Evolutionary conservation across 768 basidiomycete genomes (phyloP), one percentile per base, ranked within the genome.

Genomic region (Agaricus subrufescens): DNA sequence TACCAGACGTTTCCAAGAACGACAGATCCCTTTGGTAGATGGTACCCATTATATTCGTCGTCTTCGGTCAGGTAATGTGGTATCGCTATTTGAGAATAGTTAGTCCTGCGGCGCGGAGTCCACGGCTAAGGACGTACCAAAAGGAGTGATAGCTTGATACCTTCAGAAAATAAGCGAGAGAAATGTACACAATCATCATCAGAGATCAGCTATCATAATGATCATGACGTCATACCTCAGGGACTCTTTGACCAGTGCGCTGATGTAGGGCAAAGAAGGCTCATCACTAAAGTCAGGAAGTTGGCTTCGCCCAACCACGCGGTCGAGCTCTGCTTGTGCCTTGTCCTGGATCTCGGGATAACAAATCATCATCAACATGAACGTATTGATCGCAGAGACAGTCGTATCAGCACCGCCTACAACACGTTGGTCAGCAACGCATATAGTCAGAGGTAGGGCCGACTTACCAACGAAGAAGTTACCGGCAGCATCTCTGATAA

Each of bases 301-400:
- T 6, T 54, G 54, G 25, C 57, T 49, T 34, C 45, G 45, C 1
- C 64, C 65, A 12, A 65, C n/a, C 4, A 65, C 60, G 1, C 60
- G 52, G 48, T 72, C 70, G 31, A 72, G 57, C 48, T 72, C 63
- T 34, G 56, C 56, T 57, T 56, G 63, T 2, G 61, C 63, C 40
- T 62, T 64, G 3, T 53, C 61, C 40, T 64, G 63, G 14, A 61
- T 56, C 27, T 64, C 63, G 8, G 63, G 63, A 37, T 62, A 42
- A 26, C 61, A 60, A 0, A 58, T 47, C 63, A 64, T 64, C 51
- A 56, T 56, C 40, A 64, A 44, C 26, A 64, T 40, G 50, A 64
- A 64, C 2, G 63, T 65, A 14, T 54, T 58, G 44, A 62, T 56
- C 12, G 63, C 56, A 4, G 61, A 61, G 4, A 62, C 61, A 9